A percentile compares a stretch with the other conserved stretches of the same genome.
Evolutionary conservation across 2,329 filamentous ascomycete genomes (phyloP).

Genomic region (Aspergillus proliferans): DNA sequence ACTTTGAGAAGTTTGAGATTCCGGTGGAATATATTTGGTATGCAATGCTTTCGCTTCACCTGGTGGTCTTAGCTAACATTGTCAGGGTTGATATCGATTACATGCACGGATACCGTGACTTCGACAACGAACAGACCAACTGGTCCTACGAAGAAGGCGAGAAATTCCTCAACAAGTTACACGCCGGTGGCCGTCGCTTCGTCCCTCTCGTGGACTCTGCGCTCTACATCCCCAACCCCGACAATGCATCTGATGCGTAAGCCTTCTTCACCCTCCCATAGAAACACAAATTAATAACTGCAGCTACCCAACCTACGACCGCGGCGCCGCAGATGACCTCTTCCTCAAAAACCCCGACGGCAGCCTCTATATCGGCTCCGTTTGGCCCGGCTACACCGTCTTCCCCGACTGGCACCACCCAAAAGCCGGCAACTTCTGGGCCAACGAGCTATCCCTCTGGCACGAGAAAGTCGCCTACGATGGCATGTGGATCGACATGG

Average conservation of each 20-base stretch:
- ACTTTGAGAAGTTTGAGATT: conserved; percentile 50
- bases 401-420: conserved; percentile 57
- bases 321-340: conserved; percentile 44
- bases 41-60: background rate
- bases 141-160: conserved; percentile 47
- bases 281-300: background rate
- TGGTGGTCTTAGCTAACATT: background rate
- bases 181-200: conserved; percentile 52
- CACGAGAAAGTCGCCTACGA: conserved; percentile 50
- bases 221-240: conserved; percentile 67
- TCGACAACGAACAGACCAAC: conserved; percentile 49
- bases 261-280: conserved; percentile 17
- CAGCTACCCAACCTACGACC: conserved; percentile 48
- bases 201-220: conserved; percentile 56
- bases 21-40: conserved; percentile 49
- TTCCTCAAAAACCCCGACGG: conserved; percentile 52
- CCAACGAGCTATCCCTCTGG: conserved; percentile 47
- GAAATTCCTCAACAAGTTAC: conserved; percentile 48
- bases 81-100: conserved; percentile 46
- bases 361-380: conserved; percentile 49
- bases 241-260: conserved; percentile 61
- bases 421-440: conserved; percentile 56
- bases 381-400: conserved; percentile 56
- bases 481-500: conserved; percentile 58
- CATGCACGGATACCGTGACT: conserved; percentile 57